Evolutionary conservation across 768 basidiomycete species (phyloP).

Genomic region (Termitomyces sp.): DNA sequence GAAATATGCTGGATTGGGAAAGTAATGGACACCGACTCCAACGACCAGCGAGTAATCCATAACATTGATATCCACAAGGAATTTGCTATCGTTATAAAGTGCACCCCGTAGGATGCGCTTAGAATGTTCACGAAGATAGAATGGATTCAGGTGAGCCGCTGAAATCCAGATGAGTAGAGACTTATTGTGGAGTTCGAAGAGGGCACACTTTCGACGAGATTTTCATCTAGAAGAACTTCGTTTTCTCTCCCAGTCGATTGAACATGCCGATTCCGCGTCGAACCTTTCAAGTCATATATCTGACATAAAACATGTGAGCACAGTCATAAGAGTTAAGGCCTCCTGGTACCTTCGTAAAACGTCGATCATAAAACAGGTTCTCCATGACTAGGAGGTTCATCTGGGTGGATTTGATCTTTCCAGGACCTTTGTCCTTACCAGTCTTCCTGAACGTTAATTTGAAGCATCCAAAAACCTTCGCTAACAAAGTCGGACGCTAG

Average conservation of each 20-base stretch:
- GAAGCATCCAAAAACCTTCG: slow-evolving; percentile 96
- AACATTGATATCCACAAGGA: slow-evolving; percentile 89
- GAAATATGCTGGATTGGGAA: neutral
- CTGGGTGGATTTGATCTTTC: slow-evolving; percentile 73
- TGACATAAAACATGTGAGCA: slow-evolving; percentile 19
- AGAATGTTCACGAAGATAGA: slow-evolving; percentile 94
- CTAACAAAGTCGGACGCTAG: slow-evolving; percentile 88
- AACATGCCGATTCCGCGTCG: slow-evolving; percentile 89
- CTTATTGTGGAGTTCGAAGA: neutral
- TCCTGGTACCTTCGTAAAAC: slow-evolving; percentile 72
- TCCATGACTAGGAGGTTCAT: slow-evolving; percentile 99
- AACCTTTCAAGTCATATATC: slow-evolving; percentile 98
- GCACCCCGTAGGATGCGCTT: slow-evolving; percentile 90
- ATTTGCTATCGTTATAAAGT: slow-evolving; percentile 92
- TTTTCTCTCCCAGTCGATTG: slow-evolving; percentile 86
- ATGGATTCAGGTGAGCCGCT: slow-evolving; percentile 84
- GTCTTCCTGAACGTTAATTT: slow-evolving; percentile 87
- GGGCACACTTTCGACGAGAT: slow-evolving; percentile 79
- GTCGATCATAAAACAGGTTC: slow-evolving; percentile 90
- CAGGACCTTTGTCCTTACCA: slow-evolving; percentile 57
- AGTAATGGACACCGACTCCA: slow-evolving; percentile 37
- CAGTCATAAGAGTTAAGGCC: neutral
- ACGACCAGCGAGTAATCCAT: slow-evolving; percentile 98
- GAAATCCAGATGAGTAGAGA: neutral
- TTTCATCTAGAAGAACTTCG: slow-evolving; percentile 94